A percentile compares a stretch with the other conserved stretches of the same genome.
These are phyloP conservation scores for Fusarium redolens DNA, from an alignment of 2,329 filamentous ascomycete genomes.

Conservation along the genomic window DNA sequence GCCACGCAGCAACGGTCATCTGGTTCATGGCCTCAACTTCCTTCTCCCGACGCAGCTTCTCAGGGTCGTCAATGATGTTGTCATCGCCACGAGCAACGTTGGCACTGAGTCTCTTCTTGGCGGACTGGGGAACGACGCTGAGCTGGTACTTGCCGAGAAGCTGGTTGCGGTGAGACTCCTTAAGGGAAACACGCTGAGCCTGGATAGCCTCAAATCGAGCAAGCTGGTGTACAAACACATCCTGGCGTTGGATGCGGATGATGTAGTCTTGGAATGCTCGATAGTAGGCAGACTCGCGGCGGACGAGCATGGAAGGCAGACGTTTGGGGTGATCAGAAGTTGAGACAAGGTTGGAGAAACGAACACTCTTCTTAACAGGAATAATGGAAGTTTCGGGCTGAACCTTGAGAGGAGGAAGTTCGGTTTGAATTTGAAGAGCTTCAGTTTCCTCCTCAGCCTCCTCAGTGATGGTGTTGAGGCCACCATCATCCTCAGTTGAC, in stretches of 20 bases:
- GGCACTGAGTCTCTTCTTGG: constrained; percentile 76
- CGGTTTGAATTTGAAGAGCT: constrained; percentile 43
- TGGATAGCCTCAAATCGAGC: constrained; percentile 91
- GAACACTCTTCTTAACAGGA: constrained; percentile 77
- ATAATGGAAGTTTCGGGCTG: constrained; percentile 37
- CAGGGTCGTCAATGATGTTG: constrained; percentile 70
- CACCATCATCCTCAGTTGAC: constrained; percentile 49
- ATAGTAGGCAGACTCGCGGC: constrained; percentile 84
- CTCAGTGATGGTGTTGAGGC: constrained; percentile 53
- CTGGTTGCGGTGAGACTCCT: constrained; percentile 79
- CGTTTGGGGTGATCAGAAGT: constrained; percentile 59
- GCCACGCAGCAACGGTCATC: constrained; percentile 70
- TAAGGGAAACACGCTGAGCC: constrained; percentile 79
- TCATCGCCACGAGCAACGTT: constrained; percentile 81
- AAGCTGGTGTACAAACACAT: constrained; percentile 87
- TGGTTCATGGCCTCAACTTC: constrained; percentile 84
- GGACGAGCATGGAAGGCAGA: constrained; percentile 63
- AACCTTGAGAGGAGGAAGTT: constrained; percentile 33
- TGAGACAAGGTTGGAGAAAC: constrained; percentile 71
- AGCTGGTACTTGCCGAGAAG: constrained; percentile 88
- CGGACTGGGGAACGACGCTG: constrained; percentile 73
- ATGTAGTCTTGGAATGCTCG: constrained; percentile 84
- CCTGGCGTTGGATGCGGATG: constrained; percentile 72
- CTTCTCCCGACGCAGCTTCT: constrained; percentile 75
- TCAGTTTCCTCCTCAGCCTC: constrained; percentile 47